phyloP scores from a whole-genome alignment of 164 flowering plant genomes.

The Pachysandra terminalis region DNA sequence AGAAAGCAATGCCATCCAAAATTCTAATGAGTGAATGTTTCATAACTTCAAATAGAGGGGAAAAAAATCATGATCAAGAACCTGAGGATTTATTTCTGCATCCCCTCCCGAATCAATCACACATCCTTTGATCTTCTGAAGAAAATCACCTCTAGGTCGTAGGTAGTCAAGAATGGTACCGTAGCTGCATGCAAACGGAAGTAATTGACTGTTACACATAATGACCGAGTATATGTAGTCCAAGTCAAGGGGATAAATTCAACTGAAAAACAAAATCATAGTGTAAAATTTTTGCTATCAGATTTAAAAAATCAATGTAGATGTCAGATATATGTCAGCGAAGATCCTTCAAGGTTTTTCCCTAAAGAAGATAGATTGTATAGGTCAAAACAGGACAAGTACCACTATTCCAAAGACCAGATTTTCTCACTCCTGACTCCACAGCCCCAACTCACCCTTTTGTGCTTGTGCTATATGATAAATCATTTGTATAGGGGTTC shows the following conservation, averaged over 20 bases:
- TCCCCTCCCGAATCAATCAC: slow-evolving; percentile 85
- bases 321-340: too few relatives aligned
- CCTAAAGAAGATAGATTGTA: too few relatives aligned
- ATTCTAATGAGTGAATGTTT: not conserved
- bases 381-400: too few relatives aligned
- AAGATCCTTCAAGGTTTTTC: too few relatives aligned
- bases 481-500: not conserved
- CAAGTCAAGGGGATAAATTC: not conserved
- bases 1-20: not conserved
- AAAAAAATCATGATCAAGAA: slow-evolving; percentile 14
- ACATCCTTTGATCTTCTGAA: slow-evolving; percentile 78
- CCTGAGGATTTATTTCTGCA: slow-evolving; percentile 73
- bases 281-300: too few relatives aligned
- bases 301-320: too few relatives aligned
- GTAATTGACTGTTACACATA: not conserved
- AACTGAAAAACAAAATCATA: too few relatives aligned
- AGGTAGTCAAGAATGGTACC: slow-evolving; percentile 61
- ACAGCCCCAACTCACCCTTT: too few relatives aligned
- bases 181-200: slow-evolving; percentile 48
- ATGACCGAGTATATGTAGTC: not conserved
- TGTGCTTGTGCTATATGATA: not conserved
- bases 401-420: too few relatives aligned
- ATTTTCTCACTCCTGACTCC: too few relatives aligned
- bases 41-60: not conserved
- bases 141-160: slow-evolving; percentile 41